Evolutionary conservation across 306 rosid genomes (phyloP), one percentile per base, ranked within the genome.

Genomic region (Quercus mongolica): DNA sequence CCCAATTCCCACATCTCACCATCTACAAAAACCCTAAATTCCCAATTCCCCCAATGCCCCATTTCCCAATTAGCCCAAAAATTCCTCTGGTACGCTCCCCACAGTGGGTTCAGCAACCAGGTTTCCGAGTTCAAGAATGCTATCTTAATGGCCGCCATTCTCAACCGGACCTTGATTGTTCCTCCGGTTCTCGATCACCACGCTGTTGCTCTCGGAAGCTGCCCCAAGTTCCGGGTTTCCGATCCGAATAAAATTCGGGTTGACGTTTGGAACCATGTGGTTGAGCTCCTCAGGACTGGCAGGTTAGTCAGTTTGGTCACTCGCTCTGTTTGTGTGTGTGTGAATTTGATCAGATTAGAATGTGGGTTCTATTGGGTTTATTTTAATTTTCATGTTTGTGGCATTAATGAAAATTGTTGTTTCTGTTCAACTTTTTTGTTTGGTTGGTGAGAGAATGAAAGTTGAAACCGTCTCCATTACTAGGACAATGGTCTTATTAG

Each of bases 91-190:
- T 92, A 91, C 73, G 98, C 97, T 0, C 98, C 99, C 51, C 97
- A 90, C 84, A 91, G 97, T 9, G 99, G 99, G 62, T 92, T 94
- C 93, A 87, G 87, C 82, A 94, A 94, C 84, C 97, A 94, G 90
- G 90, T 94, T 78, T 77, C 87, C 1, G 97, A 94, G 84, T 88
- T 94, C 81, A 92, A 90, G 80, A 88, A 89, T 30, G 97, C 91
- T 1, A 44, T 92, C 79, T 65, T 89, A 30, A 78, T 94, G 56
- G 90, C 97, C 1, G 90, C 80, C 58, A 91, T 94, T 77, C 81
- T 94, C 54, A 92, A 92, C 85, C 90, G 99, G 74, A 94, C 95
- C 25, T 82, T 94, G 81, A 73, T 94, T 79, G 87, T 90, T 78
- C 97, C 95, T 73, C 97, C 97, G 55, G 76, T 94, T 62, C 75